Percentiles rank a stretch among this genome's conserved stretches.
Conservation (phyloP, 202 grass and related monocot species). For the Panicum virgatum region DNA sequence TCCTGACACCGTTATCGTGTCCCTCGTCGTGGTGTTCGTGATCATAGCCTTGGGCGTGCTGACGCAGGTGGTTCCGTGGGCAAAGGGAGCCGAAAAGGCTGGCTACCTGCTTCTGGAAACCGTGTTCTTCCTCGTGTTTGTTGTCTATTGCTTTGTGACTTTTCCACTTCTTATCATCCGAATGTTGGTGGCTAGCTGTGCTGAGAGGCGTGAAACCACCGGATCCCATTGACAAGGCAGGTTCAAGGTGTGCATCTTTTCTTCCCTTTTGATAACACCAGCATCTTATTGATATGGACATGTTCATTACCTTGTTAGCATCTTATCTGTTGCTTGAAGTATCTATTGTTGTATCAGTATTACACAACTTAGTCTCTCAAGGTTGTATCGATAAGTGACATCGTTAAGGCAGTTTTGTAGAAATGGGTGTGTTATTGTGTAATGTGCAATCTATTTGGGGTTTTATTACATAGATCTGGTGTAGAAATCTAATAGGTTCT, state of each 20-base stretch:
- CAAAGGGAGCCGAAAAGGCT: too few relatives aligned
- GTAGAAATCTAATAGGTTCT: background rate
- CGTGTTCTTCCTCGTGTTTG: background rate
- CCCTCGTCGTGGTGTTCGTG: background rate
- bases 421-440: background rate
- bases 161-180: background rate
- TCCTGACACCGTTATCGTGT: background rate
- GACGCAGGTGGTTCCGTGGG: background rate
- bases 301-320: background rate
- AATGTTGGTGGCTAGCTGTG: background rate
- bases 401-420: background rate
- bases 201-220: background rate
- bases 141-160: background rate
- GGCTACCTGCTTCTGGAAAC: background rate
- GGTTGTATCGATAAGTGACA: background rate
- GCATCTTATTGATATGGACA: background rate
- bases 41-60: background rate
- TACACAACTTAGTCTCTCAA: background rate
- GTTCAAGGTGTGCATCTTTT: background rate
- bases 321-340: background rate
- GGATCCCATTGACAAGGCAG: too few relatives aligned
- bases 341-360: background rate
- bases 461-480: background rate
- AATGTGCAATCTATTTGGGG: background rate
- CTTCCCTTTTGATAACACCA: background rate